Evolutionary conservation across 768 basidiomycete genomes (phyloP).

Genomic region (Tephrocybe sp.): DNA sequence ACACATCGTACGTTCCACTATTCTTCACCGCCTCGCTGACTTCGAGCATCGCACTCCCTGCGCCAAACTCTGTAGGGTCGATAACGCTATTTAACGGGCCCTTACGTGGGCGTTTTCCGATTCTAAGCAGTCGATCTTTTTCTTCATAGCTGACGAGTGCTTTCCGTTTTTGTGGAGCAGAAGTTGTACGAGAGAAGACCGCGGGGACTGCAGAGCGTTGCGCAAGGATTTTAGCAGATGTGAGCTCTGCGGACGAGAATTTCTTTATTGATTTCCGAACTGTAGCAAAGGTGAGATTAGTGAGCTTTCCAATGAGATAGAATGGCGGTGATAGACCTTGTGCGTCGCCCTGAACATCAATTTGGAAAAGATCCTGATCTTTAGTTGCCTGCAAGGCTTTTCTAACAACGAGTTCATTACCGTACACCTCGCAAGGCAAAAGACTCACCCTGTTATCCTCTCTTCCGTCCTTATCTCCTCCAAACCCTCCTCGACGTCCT

Average conservation of each 20-base stretch:
- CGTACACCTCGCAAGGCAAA: neutral
- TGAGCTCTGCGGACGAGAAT: slow-evolving; percentile 52
- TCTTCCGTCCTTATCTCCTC: slow-evolving; percentile 83
- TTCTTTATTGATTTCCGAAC: slow-evolving; percentile 59
- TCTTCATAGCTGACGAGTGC: slow-evolving; percentile 55
- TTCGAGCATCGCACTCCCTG: slow-evolving; percentile 63
- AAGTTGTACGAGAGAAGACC: slow-evolving; percentile 55
- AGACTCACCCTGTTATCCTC: slow-evolving; percentile 67
- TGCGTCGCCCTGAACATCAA: slow-evolving; percentile 81
- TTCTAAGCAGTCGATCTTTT: slow-evolving; percentile 70
- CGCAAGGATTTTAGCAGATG: slow-evolving; percentile 74
- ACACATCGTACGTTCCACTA: slow-evolving; percentile 67
- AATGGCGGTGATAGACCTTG: slow-evolving; percentile 41
- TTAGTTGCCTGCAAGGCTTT: slow-evolving; percentile 61
- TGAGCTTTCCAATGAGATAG: neutral
- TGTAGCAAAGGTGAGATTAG: slow-evolving; percentile 21
- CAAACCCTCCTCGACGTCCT: slow-evolving; percentile 70
- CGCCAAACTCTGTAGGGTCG: slow-evolving; percentile 64
- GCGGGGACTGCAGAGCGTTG: slow-evolving; percentile 90
- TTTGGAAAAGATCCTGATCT: slow-evolving; percentile 73
- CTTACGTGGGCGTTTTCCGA: slow-evolving; percentile 67
- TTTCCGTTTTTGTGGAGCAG: slow-evolving; percentile 40
- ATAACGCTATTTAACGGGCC: slow-evolving; percentile 73
- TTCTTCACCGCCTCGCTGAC: slow-evolving; percentile 67
- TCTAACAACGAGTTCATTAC: slow-evolving; percentile 30